Evolutionary conservation across 768 basidiomycete genomes (phyloP).

Genomic region (Infundibulicybe gibba): DNA sequence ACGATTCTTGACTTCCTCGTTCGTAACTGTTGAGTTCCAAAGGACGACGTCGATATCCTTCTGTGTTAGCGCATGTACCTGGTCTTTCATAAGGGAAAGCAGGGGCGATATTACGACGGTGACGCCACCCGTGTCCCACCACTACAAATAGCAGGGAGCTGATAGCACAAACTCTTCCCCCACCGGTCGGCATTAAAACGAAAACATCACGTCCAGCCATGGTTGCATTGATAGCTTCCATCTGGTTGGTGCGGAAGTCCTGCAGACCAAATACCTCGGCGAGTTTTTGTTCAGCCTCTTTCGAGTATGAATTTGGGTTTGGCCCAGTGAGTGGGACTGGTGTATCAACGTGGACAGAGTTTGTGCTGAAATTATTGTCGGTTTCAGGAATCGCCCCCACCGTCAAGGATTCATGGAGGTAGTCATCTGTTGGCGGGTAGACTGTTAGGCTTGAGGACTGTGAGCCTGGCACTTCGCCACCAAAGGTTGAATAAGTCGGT

Average conservation of each 20-base stretch:
- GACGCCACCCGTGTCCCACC: slow-evolving; percentile 73
- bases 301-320: slow-evolving; percentile 25
- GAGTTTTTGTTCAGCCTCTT: slow-evolving; percentile 54
- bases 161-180: slow-evolving; percentile 85
- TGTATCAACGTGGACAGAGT: slow-evolving; percentile 8
- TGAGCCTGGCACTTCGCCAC: too few relatives aligned
- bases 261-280: slow-evolving; percentile 58
- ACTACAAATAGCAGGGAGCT: slow-evolving; percentile 84
- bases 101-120: slow-evolving; percentile 92
- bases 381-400: too few relatives aligned
- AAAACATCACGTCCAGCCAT: slow-evolving; percentile 85
- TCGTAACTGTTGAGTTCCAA: slow-evolving; percentile 55
- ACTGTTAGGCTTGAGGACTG: too few relatives aligned
- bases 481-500: too few relatives aligned
- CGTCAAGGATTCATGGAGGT: too few relatives aligned
- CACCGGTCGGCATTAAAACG: slow-evolving; percentile 95
- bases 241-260: slow-evolving; percentile 77
- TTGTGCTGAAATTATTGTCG: slow-evolving; percentile 4
- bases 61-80: slow-evolving; percentile 62
- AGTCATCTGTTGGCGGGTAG: too few relatives aligned
- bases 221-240: slow-evolving; percentile 80
- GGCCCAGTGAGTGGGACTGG: slow-evolving; percentile 11
- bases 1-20: slow-evolving; percentile 37
- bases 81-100: slow-evolving; percentile 85
- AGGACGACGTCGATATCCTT: slow-evolving; percentile 69